Percentiles rank a stretch among this genome's conserved stretches.
These are phyloP conservation scores for Lentinula sp. DNA, from an alignment of 768 basidiomycete species.

Conservation along the genomic window DNA sequence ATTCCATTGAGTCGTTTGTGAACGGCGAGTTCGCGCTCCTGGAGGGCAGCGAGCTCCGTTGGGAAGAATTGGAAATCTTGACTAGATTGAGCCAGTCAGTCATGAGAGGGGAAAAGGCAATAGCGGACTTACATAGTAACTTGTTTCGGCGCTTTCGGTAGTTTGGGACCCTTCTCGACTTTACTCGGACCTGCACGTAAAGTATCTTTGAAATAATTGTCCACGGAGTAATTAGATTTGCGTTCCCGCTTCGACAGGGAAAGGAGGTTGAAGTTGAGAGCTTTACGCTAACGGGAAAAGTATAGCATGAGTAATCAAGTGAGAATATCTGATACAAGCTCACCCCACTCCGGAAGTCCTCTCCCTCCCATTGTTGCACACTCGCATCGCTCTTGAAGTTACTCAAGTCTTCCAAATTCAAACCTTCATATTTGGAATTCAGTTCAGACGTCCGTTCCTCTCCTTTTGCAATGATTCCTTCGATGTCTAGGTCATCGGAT, in stretches of 20 bases:
- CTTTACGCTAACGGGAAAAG: conserved; percentile 45
- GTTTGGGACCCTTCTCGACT: conserved; percentile 72
- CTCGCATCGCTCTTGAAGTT: conserved; percentile 95
- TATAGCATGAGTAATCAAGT: background rate
- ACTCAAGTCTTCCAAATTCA: conserved; percentile 91
- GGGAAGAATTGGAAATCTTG: conserved; percentile 99
- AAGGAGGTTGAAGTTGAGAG: conserved; percentile 68
- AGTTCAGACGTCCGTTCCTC: conserved; percentile 87
- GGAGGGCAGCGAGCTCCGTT: conserved; percentile 67
- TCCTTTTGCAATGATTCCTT: conserved; percentile 86
- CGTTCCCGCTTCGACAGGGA: conserved; percentile 92
- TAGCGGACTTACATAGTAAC: conserved; percentile 57
- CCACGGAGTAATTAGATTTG: conserved; percentile 91
- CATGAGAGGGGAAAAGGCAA: conserved; percentile 2
- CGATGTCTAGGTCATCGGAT: conserved; percentile 56
- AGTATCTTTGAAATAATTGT: conserved; percentile 92
- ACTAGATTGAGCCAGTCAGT: conserved; percentile 27
- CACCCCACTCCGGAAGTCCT: conserved; percentile 80
- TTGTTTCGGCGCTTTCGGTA: conserved; percentile 85
- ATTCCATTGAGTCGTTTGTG: conserved; percentile 75
- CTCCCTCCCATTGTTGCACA: conserved; percentile 93
- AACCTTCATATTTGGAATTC: conserved; percentile 85
- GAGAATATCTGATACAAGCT: conserved; percentile 13
- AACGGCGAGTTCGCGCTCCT: conserved; percentile 81
- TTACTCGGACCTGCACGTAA: conserved; percentile 77